Percentiles rank a stretch among this genome's conserved stretches.
Conservation (phyloP, 371 early-diverging fungal species). For the Cokeromyces recurvatus region DNA sequence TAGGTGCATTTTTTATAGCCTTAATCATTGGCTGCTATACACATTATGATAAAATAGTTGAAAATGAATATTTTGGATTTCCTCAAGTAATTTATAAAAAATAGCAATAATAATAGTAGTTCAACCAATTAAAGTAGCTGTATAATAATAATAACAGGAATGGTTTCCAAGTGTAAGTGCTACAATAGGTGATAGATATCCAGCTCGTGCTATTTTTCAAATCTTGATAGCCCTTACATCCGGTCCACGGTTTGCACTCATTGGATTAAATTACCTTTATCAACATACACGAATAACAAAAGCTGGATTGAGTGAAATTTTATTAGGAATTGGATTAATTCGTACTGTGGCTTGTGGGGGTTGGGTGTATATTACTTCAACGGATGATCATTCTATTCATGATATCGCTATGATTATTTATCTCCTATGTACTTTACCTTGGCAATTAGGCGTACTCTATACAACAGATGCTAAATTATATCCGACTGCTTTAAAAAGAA, state of each 20-base stretch:
- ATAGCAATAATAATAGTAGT: background rate
- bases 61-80: conserved; percentile 72
- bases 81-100: conserved; percentile 51
- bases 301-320: conserved; percentile 42
- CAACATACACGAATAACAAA: conserved; percentile 30
- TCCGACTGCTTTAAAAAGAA: conserved; percentile 22
- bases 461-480: conserved; percentile 20
- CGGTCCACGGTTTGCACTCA: conserved; percentile 64
- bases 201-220: conserved; percentile 73
- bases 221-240: conserved; percentile 72
- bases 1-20: conserved; percentile 70
- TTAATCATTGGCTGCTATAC: conserved; percentile 62
- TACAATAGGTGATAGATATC: conserved; percentile 78
- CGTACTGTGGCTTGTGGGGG: conserved; percentile 73
- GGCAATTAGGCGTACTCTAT: conserved; percentile 59
- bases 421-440: conserved; percentile 68
- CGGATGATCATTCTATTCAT: conserved; percentile 73
- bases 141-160: conserved; percentile 41
- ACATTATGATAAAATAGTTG: conserved; percentile 73
- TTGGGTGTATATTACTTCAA: conserved; percentile 78
- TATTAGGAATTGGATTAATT: conserved; percentile 58
- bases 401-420: conserved; percentile 77
- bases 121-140: background rate
- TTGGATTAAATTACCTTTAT: conserved; percentile 58
- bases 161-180: conserved; percentile 85